A percentile compares a stretch with the other conserved stretches of the same genome.
Conservation (phyloP, 805 yeast species). For the Tetrapisispora taiwanensis region DNA sequence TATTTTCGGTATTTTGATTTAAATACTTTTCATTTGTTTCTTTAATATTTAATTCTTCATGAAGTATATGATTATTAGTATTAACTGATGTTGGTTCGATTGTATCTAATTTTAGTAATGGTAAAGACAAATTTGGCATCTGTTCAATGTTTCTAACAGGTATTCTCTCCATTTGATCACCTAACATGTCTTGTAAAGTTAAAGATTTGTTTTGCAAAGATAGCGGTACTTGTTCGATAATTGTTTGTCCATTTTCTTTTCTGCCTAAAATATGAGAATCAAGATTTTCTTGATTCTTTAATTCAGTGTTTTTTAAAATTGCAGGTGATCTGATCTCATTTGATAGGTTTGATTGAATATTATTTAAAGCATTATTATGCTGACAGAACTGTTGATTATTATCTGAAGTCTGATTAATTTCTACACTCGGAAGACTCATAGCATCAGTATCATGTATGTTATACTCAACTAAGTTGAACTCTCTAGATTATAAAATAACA, state of each 20-base stretch:
- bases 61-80: neutral
- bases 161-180: neutral
- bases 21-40: neutral
- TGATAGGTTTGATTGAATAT: neutral
- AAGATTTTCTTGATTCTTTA: neutral
- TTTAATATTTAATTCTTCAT: neutral
- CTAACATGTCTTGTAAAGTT: constrained; percentile 1
- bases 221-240: neutral
- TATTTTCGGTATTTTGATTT: neutral
- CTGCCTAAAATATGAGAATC: neutral
- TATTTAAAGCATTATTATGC: neutral
- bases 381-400: neutral
- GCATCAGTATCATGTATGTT: neutral
- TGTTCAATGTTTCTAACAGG: neutral
- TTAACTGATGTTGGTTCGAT: neutral
- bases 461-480: no score
- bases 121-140: neutral
- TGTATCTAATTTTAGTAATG: neutral
- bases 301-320: neutral
- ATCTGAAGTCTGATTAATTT: neutral
- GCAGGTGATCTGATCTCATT: neutral
- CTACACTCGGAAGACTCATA: neutral
- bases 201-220: neutral
- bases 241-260: neutral
- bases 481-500: no score